Evolutionary conservation across 1,139 yeast genomes (phyloP), one percentile per base, ranked within the genome.

Genomic region (Candida dubliniensis): DNA sequence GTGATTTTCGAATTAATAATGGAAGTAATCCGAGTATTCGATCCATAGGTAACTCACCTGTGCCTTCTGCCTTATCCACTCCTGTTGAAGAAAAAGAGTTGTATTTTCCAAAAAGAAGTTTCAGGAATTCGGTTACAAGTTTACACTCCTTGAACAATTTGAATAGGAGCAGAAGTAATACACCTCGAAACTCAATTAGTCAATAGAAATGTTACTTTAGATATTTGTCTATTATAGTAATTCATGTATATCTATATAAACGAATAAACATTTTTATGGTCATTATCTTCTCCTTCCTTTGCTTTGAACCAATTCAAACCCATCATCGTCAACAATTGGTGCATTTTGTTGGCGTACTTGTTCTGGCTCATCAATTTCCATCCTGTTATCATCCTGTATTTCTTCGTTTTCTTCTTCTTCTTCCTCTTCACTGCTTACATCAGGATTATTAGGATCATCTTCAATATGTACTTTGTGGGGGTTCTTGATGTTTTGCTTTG

Each of bases 301-400:
- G 57, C 77, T 82, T 57, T 84, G 89, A 8, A 91, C 97, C 49
- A 90, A 66, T 55, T 90, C 93, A 59, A 91, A 91, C 2, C 98
- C 98, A 60, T 91, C 97, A 29, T 91, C 98, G 61, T 91, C 97
- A 10, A 91, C 75, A 10, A 87, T 61, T 8, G 96, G 96, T 23
- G 75, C 79, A 24, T 67, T 67, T 23, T 31, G 40, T 13, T 30
- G 23, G 9, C 34, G 39, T 18, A 29, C 34, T 36, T 36, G 31
- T 26, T 35, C 38, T 11, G 64, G 59, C 12, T 60, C 66, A 32
- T 66, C 71, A 2, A 67, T 64, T 10, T 71, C 79, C 61, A 73
- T 72, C 18, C 62, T 69, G 38, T 64, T 71, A 15, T 57, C 66
- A 6, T 47, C 44, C 18, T 43, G 42, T 11, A 40, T 44, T 2